A percentile compares a stretch with the other conserved stretches of the same genome.
phyloP scores from a whole-genome alignment of 116 monocot genomes.

The Thalassia testudinum region DNA sequence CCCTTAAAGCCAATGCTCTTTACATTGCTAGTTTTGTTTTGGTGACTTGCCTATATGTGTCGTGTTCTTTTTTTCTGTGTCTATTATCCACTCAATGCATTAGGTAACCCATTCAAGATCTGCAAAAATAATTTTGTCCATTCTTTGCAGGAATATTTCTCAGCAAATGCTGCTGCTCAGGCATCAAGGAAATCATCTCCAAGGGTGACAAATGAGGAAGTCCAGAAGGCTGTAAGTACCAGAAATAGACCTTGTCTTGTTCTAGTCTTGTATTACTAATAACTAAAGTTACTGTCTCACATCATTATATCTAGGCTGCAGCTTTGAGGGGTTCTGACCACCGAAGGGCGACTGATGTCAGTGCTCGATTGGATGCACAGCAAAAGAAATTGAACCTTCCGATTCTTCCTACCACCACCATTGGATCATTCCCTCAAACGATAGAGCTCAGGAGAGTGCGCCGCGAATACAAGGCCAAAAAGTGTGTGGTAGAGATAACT shows the following conservation, averaged over 20 bases:
- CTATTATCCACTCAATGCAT: not conserved
- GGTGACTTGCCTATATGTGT: not conserved
- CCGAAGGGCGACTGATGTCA: conserved; percentile 36
- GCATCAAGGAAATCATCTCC: conserved; percentile 64
- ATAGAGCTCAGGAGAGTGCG: conserved; percentile 48
- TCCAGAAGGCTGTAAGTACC: conserved; percentile 49
- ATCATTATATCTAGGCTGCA: conserved; percentile 22
- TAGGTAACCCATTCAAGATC: too few species aligned
- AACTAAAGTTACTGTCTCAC: not conserved
- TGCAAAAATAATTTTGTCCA: not conserved
- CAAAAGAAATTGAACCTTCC: conserved; percentile 61
- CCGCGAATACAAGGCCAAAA: conserved; percentile 52
- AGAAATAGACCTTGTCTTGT: not conserved
- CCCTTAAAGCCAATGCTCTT: not conserved
- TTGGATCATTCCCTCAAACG: conserved; percentile 56
- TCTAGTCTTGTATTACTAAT: not conserved
- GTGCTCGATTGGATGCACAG: conserved; percentile 42
- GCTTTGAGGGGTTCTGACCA: conserved; percentile 45
- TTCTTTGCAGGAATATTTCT: conserved; percentile 41
- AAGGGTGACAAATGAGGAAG: conserved; percentile 45
- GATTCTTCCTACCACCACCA: conserved; percentile 48
- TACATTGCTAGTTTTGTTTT: not conserved
- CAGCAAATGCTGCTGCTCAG: conserved; percentile 52
- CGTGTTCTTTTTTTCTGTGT: not conserved
- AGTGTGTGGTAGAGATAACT: conserved; percentile 11